Base-by-base conservation (phyloP, 768 basidiomycete genomes). In the Collybiopsis confluens region DNA sequence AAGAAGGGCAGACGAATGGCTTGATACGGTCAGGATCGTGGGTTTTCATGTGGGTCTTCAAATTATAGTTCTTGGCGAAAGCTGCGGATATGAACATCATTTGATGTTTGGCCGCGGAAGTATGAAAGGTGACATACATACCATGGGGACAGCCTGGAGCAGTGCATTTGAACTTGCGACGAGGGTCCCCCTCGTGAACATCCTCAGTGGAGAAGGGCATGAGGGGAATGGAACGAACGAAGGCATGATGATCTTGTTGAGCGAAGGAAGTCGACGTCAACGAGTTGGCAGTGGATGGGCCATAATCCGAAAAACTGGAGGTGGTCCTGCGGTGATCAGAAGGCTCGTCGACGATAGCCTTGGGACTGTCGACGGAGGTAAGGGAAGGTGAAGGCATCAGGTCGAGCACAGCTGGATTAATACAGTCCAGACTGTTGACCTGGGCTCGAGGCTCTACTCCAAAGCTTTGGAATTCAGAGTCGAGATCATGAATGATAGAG, bases 11-110 rank as follows among this genome's bases (percentile, higher is more conserved):
- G 41, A 85, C 79, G 65, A 91, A 88, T 5, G 92, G 92, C 73
- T 96, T 98, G 46, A 86, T 72, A 55, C 94, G 79, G 68, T 91
- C 85, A 23, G 95, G 94, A 66, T 96, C 91, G 69, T 98, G 94
- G 3, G 94, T 98, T 23, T 88, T 87, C 81, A 52, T 40, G 27
- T 52, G 50, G 15, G 50, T 42, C 30, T 52, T 41, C 16, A 52
- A 38, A 28, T 52, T 41, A 18, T 27, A 43, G 27, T 37, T 26
- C 50, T 38, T 52, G 28, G 28, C 50, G 42, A 52, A 52, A 21
- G 41, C 50, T 52, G 50, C 1, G 55, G 26, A 9, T 15, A 33
- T 23, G 20, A 56, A 57, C n/a, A n/a, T n/a, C n/a, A n/a, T n/a
- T n/a, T n/a, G n/a, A n/a, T n/a, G n/a, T n/a, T n/a, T n/a, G n/a